Percentiles rank a stretch among this genome's conserved stretches.
Evolutionary conservation across 306 rosid genomes (phyloP).

Genomic region (Inga leiocalycina): DNA sequence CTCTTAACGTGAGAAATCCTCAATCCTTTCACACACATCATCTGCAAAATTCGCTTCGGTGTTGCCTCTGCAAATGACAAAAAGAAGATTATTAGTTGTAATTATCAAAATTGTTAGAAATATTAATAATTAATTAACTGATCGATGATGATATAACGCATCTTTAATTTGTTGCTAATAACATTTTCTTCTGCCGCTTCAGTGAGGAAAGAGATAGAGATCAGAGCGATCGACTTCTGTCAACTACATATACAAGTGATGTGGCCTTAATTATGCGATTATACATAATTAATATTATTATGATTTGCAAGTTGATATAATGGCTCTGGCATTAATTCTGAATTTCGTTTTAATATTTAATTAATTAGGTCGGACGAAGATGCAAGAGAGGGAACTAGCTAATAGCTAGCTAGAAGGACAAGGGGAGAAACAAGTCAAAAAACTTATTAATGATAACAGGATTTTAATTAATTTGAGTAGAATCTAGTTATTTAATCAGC

Average conservation of each 20-base stretch:
- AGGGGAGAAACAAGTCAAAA: background rate
- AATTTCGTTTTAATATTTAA: background rate
- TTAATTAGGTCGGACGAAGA: background rate
- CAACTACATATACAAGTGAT: no score
- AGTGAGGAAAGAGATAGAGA: background rate
- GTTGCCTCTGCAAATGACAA: slow-evolving; percentile 64
- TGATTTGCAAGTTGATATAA: background rate
- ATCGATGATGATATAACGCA: background rate
- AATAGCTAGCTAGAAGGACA: background rate
- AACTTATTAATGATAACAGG: no score
- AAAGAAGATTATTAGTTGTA: no score
- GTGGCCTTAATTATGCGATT: background rate
- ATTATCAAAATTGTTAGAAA: background rate
- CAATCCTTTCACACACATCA: slow-evolving; percentile 68
- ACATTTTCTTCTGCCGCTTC: background rate
- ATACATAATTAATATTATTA: background rate
- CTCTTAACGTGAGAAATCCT: slow-evolving; percentile 78
- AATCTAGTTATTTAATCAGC: background rate
- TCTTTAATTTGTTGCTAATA: background rate
- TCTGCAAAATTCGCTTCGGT: slow-evolving; percentile 70
- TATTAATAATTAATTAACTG: background rate
- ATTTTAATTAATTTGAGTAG: background rate
- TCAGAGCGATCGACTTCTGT: background rate
- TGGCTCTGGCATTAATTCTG: background rate
- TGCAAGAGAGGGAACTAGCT: background rate